Base-by-base conservation (phyloP, 495 filamentous ascomycete genomes). In the Neurospora cerealis region DNA sequence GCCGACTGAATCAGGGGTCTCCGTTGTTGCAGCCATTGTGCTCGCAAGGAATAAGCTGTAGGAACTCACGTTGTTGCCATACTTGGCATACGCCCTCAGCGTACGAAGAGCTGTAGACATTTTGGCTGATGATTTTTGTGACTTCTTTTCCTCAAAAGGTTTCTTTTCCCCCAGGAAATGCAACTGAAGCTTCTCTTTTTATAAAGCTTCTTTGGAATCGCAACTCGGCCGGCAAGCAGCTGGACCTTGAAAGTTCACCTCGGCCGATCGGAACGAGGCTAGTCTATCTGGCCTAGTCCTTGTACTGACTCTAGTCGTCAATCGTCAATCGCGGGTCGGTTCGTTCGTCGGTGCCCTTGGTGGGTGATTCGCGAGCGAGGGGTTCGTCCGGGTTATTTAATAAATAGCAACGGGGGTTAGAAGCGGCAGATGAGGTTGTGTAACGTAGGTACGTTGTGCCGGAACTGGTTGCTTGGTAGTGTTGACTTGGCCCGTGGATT, bases 11-110 rank as follows among this genome's bases (percentile, higher is more conserved):
- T 8, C 54, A 66, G 54, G 54, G 54, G 15, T 66, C 54, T 36
- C 54, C 54, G 28, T 32, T 36, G 28, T 66, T 66, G 54, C 54
- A 36, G 1, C 8, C 24, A 1, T 8, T 32, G 2, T 13, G 10
- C 21, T 66, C 54, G 54, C 54, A 38, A 70, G 37, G 38, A 44
- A 60, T 17, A 37, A 11, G 72, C 15, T 66, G 32, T 36, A 44
- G 62, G 21, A 32, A 75, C 83, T 75, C 76, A 88, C 87, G 76
- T 87, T 87, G 41, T 83, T 80, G 66, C 82, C 83, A 78, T 87
- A 81, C 72, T 84, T 84, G 75, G 84, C 80, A 74, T 84, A 89
- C 36, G 86, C 86, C 78, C 85, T 81, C 72, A 87, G 77, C 60
- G 86, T 86, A 75, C 82, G 84, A 62, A 86, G 70, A 19, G 85